Evolutionary conservation across 352 stramenopile species (phyloP).

Genomic region (Phytophthora aleatoria): DNA sequence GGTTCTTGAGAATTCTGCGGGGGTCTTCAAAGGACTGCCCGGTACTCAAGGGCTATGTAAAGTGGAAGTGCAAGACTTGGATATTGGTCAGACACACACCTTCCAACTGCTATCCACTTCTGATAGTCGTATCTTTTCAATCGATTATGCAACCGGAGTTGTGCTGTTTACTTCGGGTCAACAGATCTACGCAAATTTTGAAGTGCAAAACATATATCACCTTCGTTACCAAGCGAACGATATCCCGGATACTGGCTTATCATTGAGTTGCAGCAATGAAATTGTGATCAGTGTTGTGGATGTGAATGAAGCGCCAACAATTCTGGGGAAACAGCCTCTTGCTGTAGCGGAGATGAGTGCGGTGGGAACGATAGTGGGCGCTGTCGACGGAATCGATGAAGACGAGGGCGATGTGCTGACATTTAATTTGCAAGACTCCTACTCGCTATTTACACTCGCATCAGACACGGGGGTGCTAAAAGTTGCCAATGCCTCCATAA

Average conservation of each 20-base stretch:
- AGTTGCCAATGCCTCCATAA: slow-evolving; percentile 13
- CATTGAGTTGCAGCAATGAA: slow-evolving; percentile 47
- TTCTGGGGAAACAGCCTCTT: slow-evolving; percentile 13
- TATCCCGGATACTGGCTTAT: slow-evolving; percentile 36
- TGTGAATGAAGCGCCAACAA: slow-evolving; percentile 51
- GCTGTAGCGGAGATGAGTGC: slow-evolving; percentile 38
- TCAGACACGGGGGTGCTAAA: slow-evolving; percentile 10
- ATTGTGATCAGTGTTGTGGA: slow-evolving; percentile 54
- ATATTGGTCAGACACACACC: slow-evolving; percentile 47
- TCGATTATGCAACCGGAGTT: slow-evolving; percentile 41
- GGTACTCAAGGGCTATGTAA: slow-evolving; percentile 46
- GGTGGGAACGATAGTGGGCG: slow-evolving; percentile 20
- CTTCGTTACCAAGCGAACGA: slow-evolving; percentile 60
- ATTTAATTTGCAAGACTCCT: slow-evolving; percentile 10
- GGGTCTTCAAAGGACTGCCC: slow-evolving; percentile 36
- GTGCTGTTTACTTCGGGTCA: slow-evolving; percentile 31
- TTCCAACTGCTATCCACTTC: slow-evolving; percentile 46
- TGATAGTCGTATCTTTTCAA: slow-evolving; percentile 29
- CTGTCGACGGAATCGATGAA: slow-evolving; percentile 21
- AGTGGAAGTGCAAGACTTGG: slow-evolving; percentile 39
- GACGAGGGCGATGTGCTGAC: slow-evolving; percentile 20
- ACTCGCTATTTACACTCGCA: slow-evolving; percentile 21
- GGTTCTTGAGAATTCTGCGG: slow-evolving; percentile 53
- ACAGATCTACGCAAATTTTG: slow-evolving; percentile 46
- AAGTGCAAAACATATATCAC: slow-evolving; percentile 40